Evolutionary conservation across 441 rosid genomes (phyloP).

Genomic region (Populus tomentosa): DNA sequence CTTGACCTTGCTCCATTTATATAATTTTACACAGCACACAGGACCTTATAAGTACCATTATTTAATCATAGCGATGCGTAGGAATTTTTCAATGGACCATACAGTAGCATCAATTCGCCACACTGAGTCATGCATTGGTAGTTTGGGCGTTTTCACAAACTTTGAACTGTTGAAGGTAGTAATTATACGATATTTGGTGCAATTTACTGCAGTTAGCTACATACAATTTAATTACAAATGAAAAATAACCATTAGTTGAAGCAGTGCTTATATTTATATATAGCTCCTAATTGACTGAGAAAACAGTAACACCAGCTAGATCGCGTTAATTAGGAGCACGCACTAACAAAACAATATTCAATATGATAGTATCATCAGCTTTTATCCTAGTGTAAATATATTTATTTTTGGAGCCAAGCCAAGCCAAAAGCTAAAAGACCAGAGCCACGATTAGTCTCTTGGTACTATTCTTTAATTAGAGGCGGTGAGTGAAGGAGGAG

Average conservation of each 20-base stretch:
- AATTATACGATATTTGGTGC: neutral
- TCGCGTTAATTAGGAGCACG: too few species aligned
- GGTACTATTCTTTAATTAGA: constrained; percentile 17
- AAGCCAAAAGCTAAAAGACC: constrained; percentile 21
- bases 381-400: neutral
- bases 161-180: neutral
- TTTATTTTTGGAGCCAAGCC: neutral
- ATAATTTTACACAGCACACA: too few species aligned
- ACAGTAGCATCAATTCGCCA: neutral
- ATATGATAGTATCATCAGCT: too few species aligned
- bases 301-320: too few species aligned
- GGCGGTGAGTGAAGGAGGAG: constrained; percentile 38
- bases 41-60: too few species aligned
- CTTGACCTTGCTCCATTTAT: neutral
- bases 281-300: too few species aligned
- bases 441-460: neutral
- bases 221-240: neutral
- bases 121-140: neutral
- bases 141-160: too few species aligned
- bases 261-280: neutral
- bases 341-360: too few species aligned
- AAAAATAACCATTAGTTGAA: neutral
- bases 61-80: neutral
- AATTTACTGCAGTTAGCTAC: neutral
- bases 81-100: neutral